These are phyloP conservation scores for Salix caprea DNA, from an alignment of 345 rosid genomes.

Conservation along the genomic window DNA sequence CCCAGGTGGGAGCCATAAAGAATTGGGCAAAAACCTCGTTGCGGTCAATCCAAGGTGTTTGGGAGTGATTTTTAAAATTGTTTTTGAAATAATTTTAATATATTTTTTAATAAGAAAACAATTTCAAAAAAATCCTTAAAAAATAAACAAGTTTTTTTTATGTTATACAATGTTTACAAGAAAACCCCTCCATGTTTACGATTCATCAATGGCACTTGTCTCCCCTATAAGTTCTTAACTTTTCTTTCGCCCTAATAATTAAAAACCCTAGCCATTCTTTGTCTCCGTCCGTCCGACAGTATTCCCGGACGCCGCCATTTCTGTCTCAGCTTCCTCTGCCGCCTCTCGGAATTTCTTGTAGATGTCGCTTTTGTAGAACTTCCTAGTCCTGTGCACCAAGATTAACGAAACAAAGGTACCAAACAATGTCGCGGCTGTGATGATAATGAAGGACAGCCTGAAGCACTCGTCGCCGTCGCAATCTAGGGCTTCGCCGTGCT, in stretches of 20 bases:
- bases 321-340: conserved; percentile 32
- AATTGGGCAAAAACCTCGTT: neutral
- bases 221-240: neutral
- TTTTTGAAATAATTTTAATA: too few relatives aligned
- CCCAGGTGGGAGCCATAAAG: neutral
- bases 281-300: neutral
- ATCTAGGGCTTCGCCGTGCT: conserved; percentile 22
- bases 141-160: neutral
- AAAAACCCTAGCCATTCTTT: neutral
- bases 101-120: neutral
- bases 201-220: neutral
- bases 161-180: neutral
- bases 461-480: conserved; percentile 54
- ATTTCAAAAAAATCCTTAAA: too few relatives aligned
- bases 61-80: too few relatives aligned
- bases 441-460: conserved; percentile 51
- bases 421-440: conserved; percentile 44
- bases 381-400: conserved; percentile 53
- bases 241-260: neutral
- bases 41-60: neutral
- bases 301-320: conserved; percentile 26
- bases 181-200: neutral
- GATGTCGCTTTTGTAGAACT: conserved; percentile 57
- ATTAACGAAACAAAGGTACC: conserved; percentile 47
- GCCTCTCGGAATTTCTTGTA: conserved; percentile 56